Percentiles rank a stretch among this genome's conserved stretches.
Conservation (phyloP, 352 stramenopile species). For the Phytophthora nicotianae region DNA sequence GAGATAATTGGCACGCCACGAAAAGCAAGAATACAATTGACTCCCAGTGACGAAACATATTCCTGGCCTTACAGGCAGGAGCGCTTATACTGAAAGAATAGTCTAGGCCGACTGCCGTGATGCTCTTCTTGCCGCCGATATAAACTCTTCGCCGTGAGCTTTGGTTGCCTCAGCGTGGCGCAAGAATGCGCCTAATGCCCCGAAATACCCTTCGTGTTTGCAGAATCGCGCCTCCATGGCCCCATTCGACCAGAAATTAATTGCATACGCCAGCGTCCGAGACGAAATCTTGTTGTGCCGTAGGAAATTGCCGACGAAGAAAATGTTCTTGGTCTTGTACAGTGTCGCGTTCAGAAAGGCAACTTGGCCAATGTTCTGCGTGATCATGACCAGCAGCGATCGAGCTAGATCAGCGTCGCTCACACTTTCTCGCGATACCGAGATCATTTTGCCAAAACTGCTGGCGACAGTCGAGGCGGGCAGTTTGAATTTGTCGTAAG, state of each 20-base stretch:
- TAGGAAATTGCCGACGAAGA: constrained; percentile 98
- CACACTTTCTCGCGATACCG: constrained; percentile 64
- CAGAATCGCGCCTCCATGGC: constrained; percentile 93
- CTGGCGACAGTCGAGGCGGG: constrained; percentile 93
- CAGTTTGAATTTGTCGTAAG: constrained; percentile 95
- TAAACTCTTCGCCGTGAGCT: constrained; percentile 68
- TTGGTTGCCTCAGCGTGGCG: constrained; percentile 79
- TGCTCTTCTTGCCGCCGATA: constrained; percentile 38
- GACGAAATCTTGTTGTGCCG: constrained; percentile 97
- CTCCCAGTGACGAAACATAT: no score
- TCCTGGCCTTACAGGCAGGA: no score
- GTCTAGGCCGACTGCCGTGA: constrained; percentile 13
- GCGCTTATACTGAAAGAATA: constrained; percentile 9
- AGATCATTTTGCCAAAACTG: constrained; percentile 96
- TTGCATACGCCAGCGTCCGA: constrained; percentile 93
- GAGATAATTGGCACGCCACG: constrained; percentile 9
- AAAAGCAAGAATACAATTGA: constrained; percentile 22
- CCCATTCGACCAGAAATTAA: constrained; percentile 99
- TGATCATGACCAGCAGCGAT: constrained; percentile 98
- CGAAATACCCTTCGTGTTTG: constrained; percentile 98
- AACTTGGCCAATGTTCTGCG: constrained; percentile 98
- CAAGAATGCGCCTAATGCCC: constrained; percentile 97
- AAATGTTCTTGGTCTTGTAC: constrained; percentile 97
- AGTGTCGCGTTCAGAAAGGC: constrained; percentile 98
- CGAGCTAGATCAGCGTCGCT: constrained; percentile 96